A percentile compares a stretch with the other conserved stretches of the same genome.
Evolutionary conservation across 1,284 basidiomycete genomes (phyloP).

Genomic region (Austropuccinia psidii): DNA sequence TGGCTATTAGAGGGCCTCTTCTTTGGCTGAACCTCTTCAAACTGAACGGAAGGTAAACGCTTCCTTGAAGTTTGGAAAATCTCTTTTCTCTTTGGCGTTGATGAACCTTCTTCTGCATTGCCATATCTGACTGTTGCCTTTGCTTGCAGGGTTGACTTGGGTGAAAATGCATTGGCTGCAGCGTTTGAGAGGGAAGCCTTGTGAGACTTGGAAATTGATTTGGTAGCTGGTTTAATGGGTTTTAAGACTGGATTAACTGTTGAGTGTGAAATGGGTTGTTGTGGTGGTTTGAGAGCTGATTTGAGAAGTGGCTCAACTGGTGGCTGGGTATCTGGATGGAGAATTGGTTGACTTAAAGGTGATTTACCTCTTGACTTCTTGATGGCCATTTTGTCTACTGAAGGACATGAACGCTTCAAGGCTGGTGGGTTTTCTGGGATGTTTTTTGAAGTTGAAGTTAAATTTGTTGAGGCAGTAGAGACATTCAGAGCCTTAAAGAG

Average conservation of each 20-base stretch:
- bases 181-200: too few relatives aligned
- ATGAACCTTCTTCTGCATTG: too few relatives aligned
- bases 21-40: too few relatives aligned
- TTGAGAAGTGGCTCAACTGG: background rate
- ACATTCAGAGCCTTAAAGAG: background rate
- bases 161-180: too few relatives aligned
- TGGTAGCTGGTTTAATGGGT: background rate
- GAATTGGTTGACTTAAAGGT: background rate
- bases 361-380: background rate
- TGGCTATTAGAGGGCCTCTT: too few relatives aligned
- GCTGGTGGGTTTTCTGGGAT: background rate
- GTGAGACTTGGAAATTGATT: background rate
- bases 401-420: background rate
- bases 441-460: background rate
- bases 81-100: too few relatives aligned
- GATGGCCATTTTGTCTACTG: too few relatives aligned
- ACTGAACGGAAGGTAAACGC: too few relatives aligned
- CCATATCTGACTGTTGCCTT: too few relatives aligned
- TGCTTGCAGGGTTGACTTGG: background rate
- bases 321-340: background rate
- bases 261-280: background rate
- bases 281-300: background rate
- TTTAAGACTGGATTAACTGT: background rate
- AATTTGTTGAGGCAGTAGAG: background rate
- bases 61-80: too few relatives aligned